Evolutionary conservation across 179 eudicot species (phyloP).

Genomic region (Beta lomatogona): DNA sequence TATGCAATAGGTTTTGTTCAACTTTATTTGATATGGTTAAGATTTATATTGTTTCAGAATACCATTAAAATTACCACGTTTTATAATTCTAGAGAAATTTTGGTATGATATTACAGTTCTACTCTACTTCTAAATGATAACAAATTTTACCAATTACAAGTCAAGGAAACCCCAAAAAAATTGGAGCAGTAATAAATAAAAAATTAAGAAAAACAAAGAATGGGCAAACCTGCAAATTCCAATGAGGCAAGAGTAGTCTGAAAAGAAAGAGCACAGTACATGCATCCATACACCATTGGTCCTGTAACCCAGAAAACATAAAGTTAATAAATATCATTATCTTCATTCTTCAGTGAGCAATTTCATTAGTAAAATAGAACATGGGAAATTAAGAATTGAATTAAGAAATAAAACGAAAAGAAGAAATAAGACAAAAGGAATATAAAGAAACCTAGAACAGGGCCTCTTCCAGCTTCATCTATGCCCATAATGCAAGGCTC

Average conservation of each 20-base stretch:
- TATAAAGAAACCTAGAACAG: constrained; percentile 71
- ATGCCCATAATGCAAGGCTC: constrained; percentile 94
- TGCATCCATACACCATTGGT: constrained; percentile 96
- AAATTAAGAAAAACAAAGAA: neutral
- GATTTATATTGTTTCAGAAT: too few relatives aligned
- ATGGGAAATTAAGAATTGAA: neutral
- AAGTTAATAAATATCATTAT: neutral
- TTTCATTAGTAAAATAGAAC: neutral
- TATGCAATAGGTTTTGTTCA: too few relatives aligned
- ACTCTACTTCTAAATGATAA: neutral
- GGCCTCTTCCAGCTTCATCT: constrained; percentile 99
- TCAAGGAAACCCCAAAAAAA: neutral
- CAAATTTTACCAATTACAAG: neutral
- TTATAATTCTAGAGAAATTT: too few relatives aligned
- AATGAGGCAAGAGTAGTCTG: constrained; percentile 70
- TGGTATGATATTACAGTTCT: too few relatives aligned
- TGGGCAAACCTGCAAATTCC: constrained; percentile 68
- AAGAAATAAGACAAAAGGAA: neutral
- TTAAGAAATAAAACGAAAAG: neutral
- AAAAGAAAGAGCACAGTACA: constrained; percentile 84
- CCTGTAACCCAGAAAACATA: constrained; percentile 41
- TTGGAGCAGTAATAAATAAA: neutral
- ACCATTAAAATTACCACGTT: too few relatives aligned
- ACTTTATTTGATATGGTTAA: too few relatives aligned
- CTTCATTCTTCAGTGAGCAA: neutral